A percentile compares a stretch with the other conserved stretches of the same genome.
Conservation (phyloP, 1,284 basidiomycete species). For the Flammula alnicola region DNA sequence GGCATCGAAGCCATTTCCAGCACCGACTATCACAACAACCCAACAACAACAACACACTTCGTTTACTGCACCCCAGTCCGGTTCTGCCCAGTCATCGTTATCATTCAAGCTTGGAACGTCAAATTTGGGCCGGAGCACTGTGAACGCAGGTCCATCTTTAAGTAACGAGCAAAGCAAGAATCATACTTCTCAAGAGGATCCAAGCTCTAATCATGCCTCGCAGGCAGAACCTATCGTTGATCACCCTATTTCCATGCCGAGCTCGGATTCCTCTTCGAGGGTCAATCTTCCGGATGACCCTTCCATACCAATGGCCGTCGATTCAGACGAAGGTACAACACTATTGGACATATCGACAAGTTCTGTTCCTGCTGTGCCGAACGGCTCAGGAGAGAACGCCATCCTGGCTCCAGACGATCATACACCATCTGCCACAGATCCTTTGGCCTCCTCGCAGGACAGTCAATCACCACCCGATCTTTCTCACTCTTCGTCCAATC, state of each 20-base stretch:
- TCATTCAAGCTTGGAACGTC: conserved; percentile 30
- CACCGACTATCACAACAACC: conserved; percentile 28
- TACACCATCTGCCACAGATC: neutral
- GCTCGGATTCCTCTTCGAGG: conserved; percentile 5
- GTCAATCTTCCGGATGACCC: conserved; percentile 8
- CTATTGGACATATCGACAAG: conserved; percentile 3
- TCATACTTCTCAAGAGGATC: conserved; percentile 7
- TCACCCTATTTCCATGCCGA: conserved; percentile 2
- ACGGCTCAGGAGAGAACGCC: conserved; percentile 4
- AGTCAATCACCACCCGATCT: conserved; percentile 19
- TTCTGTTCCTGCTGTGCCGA: conserved; percentile 4
- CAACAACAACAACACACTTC: conserved; percentile 24
- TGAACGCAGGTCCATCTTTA: conserved; percentile 14
- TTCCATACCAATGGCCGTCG: conserved; percentile 4
- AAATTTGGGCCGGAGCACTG: conserved; percentile 11
- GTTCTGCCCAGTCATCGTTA: conserved; percentile 29
- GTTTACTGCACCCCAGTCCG: conserved; percentile 10
- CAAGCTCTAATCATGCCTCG: conserved; percentile 3
- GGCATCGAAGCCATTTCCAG: conserved; percentile 33
- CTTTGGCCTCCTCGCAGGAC: conserved; percentile 18
- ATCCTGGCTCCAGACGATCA: conserved; percentile 3
- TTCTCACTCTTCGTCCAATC: conserved; percentile 22
- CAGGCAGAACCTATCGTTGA: conserved; percentile 6
- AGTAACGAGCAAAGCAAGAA: conserved; percentile 10
- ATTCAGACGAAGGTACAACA: neutral